A percentile compares a stretch with the other conserved stretches of the same genome.
phyloP scores from a whole-genome alignment of 1,139 yeast genomes.

The Zhuliangozyma parablackwelliae region DNA sequence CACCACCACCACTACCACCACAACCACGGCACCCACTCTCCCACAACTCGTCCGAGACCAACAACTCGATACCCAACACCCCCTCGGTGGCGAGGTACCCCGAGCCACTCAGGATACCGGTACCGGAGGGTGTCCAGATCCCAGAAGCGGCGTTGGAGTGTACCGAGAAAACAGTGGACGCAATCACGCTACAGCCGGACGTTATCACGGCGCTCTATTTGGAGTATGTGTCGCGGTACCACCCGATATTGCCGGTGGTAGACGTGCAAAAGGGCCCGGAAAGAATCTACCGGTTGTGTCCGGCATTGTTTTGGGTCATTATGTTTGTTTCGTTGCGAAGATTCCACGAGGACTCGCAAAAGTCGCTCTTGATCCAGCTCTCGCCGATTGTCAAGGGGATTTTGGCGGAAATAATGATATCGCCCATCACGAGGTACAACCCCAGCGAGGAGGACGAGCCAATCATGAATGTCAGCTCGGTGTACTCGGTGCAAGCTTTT shows the following conservation, averaged over 20 bases:
- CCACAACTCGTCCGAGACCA: constrained; percentile 16
- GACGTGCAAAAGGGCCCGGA: constrained; percentile 82
- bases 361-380: constrained; percentile 44
- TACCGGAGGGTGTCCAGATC: constrained; percentile 13
- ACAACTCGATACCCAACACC: constrained; percentile 27
- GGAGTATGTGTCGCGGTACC: constrained; percentile 73
- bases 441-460: constrained; percentile 77
- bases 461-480: constrained; percentile 83
- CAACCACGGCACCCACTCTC: constrained; percentile 4
- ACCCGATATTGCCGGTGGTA: constrained; percentile 82
- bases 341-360: constrained; percentile 36
- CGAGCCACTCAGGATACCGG: constrained; percentile 1
- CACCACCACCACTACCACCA: neutral
- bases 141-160: constrained; percentile 46
- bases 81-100: constrained; percentile 23
- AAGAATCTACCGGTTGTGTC: constrained; percentile 69
- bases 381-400: constrained; percentile 72
- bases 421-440: constrained; percentile 81
- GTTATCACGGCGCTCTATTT: constrained; percentile 61
- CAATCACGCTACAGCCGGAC: constrained; percentile 54
- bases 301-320: constrained; percentile 90
- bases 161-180: constrained; percentile 64
- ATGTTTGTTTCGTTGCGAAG: constrained; percentile 78
- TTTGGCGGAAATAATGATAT: constrained; percentile 80
- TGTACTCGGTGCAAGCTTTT: constrained; percentile 90